Evolutionary conservation across 305 asterid genomes (phyloP).

Genomic region (Fraxinus latifolia): DNA sequence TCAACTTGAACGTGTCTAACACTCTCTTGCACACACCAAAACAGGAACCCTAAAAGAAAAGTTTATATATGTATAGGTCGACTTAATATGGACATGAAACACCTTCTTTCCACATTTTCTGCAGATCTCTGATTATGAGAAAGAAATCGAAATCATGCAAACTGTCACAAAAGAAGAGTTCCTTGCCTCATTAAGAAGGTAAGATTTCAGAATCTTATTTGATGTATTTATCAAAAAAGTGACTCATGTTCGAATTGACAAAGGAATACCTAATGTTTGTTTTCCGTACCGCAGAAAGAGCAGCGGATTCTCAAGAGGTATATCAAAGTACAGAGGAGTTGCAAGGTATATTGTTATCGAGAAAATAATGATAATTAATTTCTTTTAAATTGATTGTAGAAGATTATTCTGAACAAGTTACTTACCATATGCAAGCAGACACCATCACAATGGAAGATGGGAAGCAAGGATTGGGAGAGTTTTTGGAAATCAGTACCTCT

Average conservation of each 20-base stretch:
- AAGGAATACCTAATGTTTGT: neutral
- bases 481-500: slow-evolving; percentile 79
- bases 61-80: neutral
- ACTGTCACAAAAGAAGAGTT: slow-evolving; percentile 72
- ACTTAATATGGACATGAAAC: neutral
- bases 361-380: neutral
- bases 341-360: slow-evolving; percentile 47
- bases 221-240: neutral
- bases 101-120: neutral
- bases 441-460: slow-evolving; percentile 86
- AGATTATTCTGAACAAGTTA: slow-evolving; percentile 14
- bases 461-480: slow-evolving; percentile 83
- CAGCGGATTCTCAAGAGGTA: slow-evolving; percentile 80
- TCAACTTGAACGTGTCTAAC: neutral
- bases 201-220: neutral
- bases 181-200: slow-evolving; percentile 74
- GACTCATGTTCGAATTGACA: neutral
- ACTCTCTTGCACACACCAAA: neutral
- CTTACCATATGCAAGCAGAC: slow-evolving; percentile 39
- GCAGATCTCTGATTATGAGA: slow-evolving; percentile 63
- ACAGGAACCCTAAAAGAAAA: neutral
- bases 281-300: slow-evolving; percentile 40
- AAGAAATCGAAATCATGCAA: slow-evolving; percentile 62
- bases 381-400: neutral
- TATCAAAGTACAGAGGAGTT: slow-evolving; percentile 82